Percentiles rank a stretch among this genome's conserved stretches.
phyloP scores from a whole-genome alignment of 2,329 filamentous ascomycete species.

The Paraphaeosphaeria sporulosa region DNA sequence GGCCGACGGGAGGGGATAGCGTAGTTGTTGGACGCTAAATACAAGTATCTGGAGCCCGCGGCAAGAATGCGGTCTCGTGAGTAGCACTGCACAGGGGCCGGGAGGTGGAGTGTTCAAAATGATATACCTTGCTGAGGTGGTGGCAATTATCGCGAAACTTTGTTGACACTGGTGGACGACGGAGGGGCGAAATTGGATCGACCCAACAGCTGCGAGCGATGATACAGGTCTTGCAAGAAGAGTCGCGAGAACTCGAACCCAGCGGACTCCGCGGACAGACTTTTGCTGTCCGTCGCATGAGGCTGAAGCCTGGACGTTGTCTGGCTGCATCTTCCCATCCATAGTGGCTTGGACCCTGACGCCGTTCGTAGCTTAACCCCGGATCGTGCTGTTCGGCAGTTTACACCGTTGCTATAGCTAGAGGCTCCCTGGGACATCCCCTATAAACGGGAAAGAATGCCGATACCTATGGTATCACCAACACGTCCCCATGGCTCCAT shows the following conservation, averaged over 20 bases:
- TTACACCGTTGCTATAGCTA: background rate
- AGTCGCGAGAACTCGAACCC: background rate
- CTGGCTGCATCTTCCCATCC: background rate
- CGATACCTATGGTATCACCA: background rate
- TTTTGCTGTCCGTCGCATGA: background rate
- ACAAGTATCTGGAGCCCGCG: background rate
- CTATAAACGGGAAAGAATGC: background rate
- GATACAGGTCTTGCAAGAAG: background rate
- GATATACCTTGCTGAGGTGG: background rate
- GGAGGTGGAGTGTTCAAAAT: background rate
- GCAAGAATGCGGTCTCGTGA: background rate
- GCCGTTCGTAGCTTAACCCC: background rate
- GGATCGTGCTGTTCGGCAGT: background rate
- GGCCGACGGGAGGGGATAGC: background rate
- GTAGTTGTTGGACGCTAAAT: background rate
- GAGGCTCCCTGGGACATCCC: background rate
- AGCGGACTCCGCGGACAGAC: background rate
- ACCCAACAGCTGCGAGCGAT: background rate
- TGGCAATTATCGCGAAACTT: background rate
- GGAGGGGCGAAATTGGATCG: background rate
- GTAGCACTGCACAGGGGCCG: background rate
- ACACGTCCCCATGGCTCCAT: background rate
- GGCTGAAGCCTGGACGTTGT: background rate
- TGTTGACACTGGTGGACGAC: background rate
- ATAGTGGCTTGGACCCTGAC: background rate